Base-by-base conservation (phyloP, 2,329 filamentous ascomycete species). In the Alternaria dauci region DNA sequence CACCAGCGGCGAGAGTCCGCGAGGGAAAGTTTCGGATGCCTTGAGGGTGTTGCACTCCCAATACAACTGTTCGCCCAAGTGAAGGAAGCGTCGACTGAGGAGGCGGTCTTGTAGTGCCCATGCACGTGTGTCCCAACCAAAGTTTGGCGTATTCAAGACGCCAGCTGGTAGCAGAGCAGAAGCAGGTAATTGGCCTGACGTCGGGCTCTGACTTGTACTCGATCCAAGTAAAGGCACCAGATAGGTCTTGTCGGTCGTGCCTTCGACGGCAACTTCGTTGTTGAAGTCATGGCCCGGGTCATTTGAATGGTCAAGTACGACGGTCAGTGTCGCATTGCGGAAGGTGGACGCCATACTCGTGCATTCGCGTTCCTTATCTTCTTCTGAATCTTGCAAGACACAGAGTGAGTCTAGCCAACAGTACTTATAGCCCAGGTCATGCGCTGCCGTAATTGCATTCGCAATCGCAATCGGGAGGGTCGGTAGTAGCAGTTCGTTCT, bases 11-110 rank as follows among this genome's bases (percentile, higher is more conserved):
- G 75, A 68, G 5, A 78, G 62, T 1, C 76, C 76, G 9, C 59
- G 68, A 5, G 76, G 76, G 63, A 78, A 77, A 5, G 74, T 78
- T 47, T 76, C 72, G 4, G 72, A 76, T 7, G 76, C 76, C 58
- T 78, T 78, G 55, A 78, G 73, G 8, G 67, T 62, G 61, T 74
- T 75, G 58, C 77, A 79, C 46, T 78, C 75, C 77, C 77, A 79
- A 64, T 78, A 76, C 61, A 77, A 63, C 51, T 79, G 76, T 54
- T 71, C 68, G 36, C 74, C 70, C 11, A 77, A 60, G 32, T 76
- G 71, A 16, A 79, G 66, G 57, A 76, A 67, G 14, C 76, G 70
- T 14, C 66, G 71, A 25, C 74, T 76, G 16, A 79, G 76, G 0
- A 78, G 69, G 9, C 75, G 72, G 51, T 78, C 76, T 64, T 78